Conservation (phyloP, 805 yeast species). For the Ascoidea tarda region DNA sequence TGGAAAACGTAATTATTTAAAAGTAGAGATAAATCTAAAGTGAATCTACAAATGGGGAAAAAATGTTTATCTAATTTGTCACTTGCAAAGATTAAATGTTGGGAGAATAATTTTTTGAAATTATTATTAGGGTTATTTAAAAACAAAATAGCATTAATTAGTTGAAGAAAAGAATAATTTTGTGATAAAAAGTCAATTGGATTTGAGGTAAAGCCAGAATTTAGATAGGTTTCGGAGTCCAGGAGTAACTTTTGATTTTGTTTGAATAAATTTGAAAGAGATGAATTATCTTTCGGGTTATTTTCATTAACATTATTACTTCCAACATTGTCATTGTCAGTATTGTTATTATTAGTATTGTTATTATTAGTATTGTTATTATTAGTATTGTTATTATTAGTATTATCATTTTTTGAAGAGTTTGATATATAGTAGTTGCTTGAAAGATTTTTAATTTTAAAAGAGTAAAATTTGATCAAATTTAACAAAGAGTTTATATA, state of each 20-base stretch:
- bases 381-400: too few species aligned
- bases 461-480: background rate
- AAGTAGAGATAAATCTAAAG: slow-evolving; percentile 18
- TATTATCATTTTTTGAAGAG: background rate
- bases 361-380: too few species aligned
- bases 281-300: background rate
- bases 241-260: background rate
- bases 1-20: slow-evolving; percentile 13
- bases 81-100: slow-evolving; percentile 48
- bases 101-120: slow-evolving; percentile 46
- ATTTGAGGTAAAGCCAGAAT: slow-evolving; percentile 30
- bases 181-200: slow-evolving; percentile 27
- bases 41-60: slow-evolving; percentile 30
- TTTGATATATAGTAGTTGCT: too few species aligned
- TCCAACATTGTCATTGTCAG: background rate
- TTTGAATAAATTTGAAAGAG: background rate
- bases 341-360: background rate
- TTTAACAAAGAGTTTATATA: too few species aligned
- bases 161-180: slow-evolving; percentile 32
- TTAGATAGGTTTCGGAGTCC: slow-evolving; percentile 5
- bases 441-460: too few species aligned
- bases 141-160: slow-evolving; percentile 39
- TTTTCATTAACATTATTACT: too few species aligned
- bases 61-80: slow-evolving; percentile 12
- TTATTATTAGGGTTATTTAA: slow-evolving; percentile 43